Base-by-base conservation (phyloP, 305 asterid genomes). In the Plantago coronopus region DNA sequence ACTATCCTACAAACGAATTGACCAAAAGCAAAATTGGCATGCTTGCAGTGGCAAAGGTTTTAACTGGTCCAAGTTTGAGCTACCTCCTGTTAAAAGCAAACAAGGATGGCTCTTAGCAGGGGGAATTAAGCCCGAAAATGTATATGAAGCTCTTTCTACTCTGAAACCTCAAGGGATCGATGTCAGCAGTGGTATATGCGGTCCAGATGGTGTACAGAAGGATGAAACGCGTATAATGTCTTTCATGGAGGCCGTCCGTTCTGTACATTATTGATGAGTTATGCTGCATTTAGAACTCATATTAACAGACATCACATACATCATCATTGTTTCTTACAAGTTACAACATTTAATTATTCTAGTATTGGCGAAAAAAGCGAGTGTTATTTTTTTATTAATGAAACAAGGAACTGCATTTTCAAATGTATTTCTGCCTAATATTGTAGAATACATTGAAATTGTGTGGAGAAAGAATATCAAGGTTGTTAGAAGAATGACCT, bases 131-230 rank as follows among this genome's bases (percentile, higher is more conserved):
- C 95, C 91, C 7, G 83, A 80, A 66, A 94, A 87, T 56, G 95
- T 65, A 17, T 69, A 57, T 12, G 84, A 84, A 73, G 96, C 95
- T 21, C 80, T 89, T 59, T 76, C 86, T 6, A 78, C 79, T 22
- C 88, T 94, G 17, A 77, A 61, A 60, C 99, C 99, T 22, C 66
- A 82, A 18, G 97, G 96, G 46, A 72, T 94, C 70, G 96, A 94
- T 70, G 95, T 94, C 11, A 87, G 95, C 21, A 90, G 97, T 56
- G 99, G 97, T 62, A 83, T 94, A 65, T 94, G 97, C 75, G 93
- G 64, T 67, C 74, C 81, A 17, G 93, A 85, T 64, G 96, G 95
- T 48, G 75, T 93, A 59, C 83, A 62, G 60, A 93, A 93, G 76
- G 99, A 89, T 68, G 68, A 74, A 71, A 67, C 54, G 1, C 83